These are phyloP conservation scores for Aspergillus olivimuriae DNA, from an alignment of 495 filamentous ascomycete species.

Conservation along the genomic window DNA sequence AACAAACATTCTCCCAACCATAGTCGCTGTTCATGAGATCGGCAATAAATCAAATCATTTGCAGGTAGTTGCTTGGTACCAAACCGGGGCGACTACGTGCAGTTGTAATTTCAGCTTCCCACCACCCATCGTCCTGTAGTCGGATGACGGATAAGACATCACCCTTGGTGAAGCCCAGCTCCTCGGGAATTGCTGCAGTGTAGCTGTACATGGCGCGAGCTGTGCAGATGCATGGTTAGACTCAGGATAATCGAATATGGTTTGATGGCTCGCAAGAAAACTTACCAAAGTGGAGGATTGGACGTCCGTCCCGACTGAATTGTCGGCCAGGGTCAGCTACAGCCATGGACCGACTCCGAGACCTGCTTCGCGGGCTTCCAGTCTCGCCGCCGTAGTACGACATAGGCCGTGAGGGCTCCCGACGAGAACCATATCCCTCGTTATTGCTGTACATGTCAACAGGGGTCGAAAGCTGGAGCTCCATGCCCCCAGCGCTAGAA, in stretches of 20 bases:
- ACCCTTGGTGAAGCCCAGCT: slow-evolving; percentile 88
- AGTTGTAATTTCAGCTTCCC: slow-evolving; percentile 92
- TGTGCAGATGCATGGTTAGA: slow-evolving; percentile 29
- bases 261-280: no score
- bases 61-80: slow-evolving; percentile 96
- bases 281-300: slow-evolving; percentile 91
- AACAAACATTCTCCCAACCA: slow-evolving; percentile 2
- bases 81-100: slow-evolving; percentile 68
- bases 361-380: slow-evolving; percentile 43
- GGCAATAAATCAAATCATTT: slow-evolving; percentile 43
- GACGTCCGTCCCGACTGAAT: slow-evolving; percentile 76
- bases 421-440: slow-evolving; percentile 47
- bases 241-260: no score
- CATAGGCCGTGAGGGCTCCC: slow-evolving; percentile 41
- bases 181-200: slow-evolving; percentile 87
- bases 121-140: slow-evolving; percentile 98
- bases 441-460: slow-evolving; percentile 43
- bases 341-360: slow-evolving; percentile 76
- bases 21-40: slow-evolving; percentile 23
- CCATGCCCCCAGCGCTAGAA: slow-evolving; percentile 67
- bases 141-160: slow-evolving; percentile 84
- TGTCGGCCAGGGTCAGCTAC: slow-evolving; percentile 53
- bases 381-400: slow-evolving; percentile 51
- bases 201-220: slow-evolving; percentile 94
- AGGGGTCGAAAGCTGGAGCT: slow-evolving; percentile 64